A percentile compares a stretch with the other conserved stretches of the same genome.
Conservation (phyloP, 768 basidiomycete genomes). For the Tylopilus felleus region DNA sequence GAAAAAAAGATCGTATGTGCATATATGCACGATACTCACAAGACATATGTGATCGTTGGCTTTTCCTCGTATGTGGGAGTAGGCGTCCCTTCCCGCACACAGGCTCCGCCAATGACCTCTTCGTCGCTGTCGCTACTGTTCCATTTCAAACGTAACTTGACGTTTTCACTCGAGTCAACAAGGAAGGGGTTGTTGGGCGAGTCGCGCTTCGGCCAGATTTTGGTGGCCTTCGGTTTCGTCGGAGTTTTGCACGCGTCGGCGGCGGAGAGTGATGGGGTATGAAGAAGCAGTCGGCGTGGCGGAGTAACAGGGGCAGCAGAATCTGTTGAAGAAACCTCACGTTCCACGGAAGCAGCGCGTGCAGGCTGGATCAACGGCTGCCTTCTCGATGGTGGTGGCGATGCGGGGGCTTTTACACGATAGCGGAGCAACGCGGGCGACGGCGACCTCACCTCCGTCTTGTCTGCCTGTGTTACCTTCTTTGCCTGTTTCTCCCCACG, state of each 20-base stretch:
- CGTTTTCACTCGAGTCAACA: conserved; percentile 31
- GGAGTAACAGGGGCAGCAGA: conserved; percentile 24
- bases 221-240: conserved; percentile 35
- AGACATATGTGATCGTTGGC: conserved; percentile 67
- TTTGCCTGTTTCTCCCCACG: conserved; percentile 4
- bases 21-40: conserved; percentile 44
- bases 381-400: conserved; percentile 65
- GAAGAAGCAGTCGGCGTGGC: conserved; percentile 21
- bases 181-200: conserved; percentile 75
- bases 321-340: conserved; percentile 4
- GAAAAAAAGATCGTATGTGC: background rate
- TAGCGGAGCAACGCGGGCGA: conserved; percentile 36
- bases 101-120: conserved; percentile 30
- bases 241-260: conserved; percentile 34
- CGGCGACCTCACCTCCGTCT: conserved; percentile 24
- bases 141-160: conserved; percentile 21
- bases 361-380: conserved; percentile 31
- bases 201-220: conserved; percentile 45
- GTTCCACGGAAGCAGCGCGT: conserved; percentile 27
- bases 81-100: conserved; percentile 37
- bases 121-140: conserved; percentile 36
- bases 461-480: conserved; percentile 1
- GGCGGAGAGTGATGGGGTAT: conserved; percentile 16
- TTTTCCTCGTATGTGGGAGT: conserved; percentile 45
- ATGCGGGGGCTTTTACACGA: conserved; percentile 46